These are phyloP conservation scores for Leishmania martiniquensis DNA, from an alignment of 208 protist species.

Conservation along the genomic window DNA sequence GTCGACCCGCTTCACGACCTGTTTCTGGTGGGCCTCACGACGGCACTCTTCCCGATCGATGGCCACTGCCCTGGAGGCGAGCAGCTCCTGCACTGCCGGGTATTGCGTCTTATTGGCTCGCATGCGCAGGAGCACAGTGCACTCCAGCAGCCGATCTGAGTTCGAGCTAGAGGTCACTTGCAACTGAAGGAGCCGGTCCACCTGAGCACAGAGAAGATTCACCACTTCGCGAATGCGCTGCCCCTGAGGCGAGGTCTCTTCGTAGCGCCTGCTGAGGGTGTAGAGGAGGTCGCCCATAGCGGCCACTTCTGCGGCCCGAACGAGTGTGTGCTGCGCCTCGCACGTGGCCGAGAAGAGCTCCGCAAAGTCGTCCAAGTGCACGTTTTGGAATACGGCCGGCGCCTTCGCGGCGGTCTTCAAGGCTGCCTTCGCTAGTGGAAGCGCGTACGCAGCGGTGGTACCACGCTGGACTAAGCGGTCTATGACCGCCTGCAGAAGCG, in stretches of 20 bases:
- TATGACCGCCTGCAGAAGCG: conserved; percentile 42
- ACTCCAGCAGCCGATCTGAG: conserved; percentile 55
- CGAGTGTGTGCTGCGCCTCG: conserved; percentile 35
- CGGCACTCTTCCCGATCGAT: not conserved
- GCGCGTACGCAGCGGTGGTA: conserved; percentile 32
- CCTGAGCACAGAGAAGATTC: conserved; percentile 50
- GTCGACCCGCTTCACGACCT: not conserved
- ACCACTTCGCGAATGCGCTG: conserved; percentile 36
- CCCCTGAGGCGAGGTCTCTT: conserved; percentile 37
- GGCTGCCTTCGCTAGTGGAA: conserved; percentile 46
- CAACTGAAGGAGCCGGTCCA: conserved; percentile 50
- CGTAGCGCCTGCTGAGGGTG: conserved; percentile 45
- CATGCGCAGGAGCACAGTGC: conserved; percentile 78
- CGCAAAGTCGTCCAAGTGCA: conserved; percentile 38
- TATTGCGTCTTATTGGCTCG: conserved; percentile 37
- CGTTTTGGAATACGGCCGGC: conserved; percentile 34
- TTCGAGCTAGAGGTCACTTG: conserved; percentile 30
- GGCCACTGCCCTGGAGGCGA: conserved; percentile 29
- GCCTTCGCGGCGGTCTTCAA: conserved; percentile 48
- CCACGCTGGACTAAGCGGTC: conserved; percentile 38
- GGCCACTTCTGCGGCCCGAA: conserved; percentile 45
- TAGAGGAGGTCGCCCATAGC: conserved; percentile 61
- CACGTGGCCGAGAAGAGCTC: conserved; percentile 49
- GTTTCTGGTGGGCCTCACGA: not conserved
- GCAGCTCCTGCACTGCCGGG: conserved; percentile 38